These are phyloP conservation scores for Annona squamosa DNA, from an alignment of 164 flowering plant species.

Conservation along the genomic window DNA sequence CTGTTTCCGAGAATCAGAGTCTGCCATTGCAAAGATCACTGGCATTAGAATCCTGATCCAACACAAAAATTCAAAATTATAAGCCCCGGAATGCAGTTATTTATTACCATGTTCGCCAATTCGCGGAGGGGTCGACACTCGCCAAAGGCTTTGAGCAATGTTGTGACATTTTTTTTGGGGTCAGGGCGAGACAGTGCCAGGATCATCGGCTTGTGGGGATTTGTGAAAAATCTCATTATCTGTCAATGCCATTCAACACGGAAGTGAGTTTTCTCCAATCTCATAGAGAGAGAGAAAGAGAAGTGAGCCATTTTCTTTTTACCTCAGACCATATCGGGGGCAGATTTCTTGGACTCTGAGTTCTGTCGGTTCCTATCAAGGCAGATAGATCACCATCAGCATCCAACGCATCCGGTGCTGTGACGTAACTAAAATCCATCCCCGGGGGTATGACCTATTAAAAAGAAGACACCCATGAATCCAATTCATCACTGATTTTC, in stretches of 20 bases:
- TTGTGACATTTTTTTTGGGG: slow-evolving; percentile 78
- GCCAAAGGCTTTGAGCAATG: slow-evolving; percentile 74
- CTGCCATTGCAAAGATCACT: slow-evolving; percentile 24
- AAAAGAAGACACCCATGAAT: not conserved
- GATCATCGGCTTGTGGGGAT: slow-evolving; percentile 86
- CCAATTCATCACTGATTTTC: not conserved
- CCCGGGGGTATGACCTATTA: slow-evolving; percentile 82
- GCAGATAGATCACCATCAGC: slow-evolving; percentile 54
- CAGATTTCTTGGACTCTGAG: slow-evolving; percentile 37
- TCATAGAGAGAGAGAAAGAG: not conserved
- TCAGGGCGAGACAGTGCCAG: slow-evolving; percentile 84
- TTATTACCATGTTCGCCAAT: slow-evolving; percentile 70
- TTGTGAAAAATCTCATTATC: slow-evolving; percentile 78
- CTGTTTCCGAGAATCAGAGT: slow-evolving; percentile 78
- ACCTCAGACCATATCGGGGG: slow-evolving; percentile 88
- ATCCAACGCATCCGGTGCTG: slow-evolving; percentile 42
- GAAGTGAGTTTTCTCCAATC: not conserved
- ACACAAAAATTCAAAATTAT: not conserved
- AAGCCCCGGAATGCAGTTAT: not conserved
- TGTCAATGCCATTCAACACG: slow-evolving; percentile 16
- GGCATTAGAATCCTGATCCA: not conserved
- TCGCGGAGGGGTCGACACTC: slow-evolving; percentile 65
- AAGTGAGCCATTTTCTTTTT: not conserved
- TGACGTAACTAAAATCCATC: slow-evolving; percentile 75
- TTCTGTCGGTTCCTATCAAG: slow-evolving; percentile 44